These are phyloP conservation scores for Pseudoscleropodium purum DNA, from an alignment of 225 moss, liverwort and hornwort genomes.

Conservation along the genomic window DNA sequence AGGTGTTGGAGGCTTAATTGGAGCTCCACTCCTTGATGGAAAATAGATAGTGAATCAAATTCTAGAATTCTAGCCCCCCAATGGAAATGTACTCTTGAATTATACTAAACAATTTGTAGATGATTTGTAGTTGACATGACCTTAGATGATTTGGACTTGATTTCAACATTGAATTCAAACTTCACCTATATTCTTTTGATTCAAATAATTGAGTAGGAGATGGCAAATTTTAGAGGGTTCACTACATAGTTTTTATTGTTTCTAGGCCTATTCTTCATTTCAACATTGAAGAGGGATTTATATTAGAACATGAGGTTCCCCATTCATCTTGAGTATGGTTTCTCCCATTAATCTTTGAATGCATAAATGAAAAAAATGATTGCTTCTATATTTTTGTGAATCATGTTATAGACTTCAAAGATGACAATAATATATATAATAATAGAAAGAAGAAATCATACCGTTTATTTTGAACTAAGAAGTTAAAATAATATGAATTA, in stretches of 20 bases:
- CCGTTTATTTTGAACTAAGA: too few species aligned
- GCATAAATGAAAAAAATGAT: neutral
- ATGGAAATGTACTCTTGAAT: too few species aligned
- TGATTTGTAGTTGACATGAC: neutral
- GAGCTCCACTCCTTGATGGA: too few species aligned
- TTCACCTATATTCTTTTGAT: neutral
- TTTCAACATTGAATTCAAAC: neutral
- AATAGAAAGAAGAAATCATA: too few species aligned
- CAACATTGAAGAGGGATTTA: neutral
- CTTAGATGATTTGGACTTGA: neutral
- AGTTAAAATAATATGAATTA: too few species aligned
- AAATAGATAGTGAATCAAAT: too few species aligned
- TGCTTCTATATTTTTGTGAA: neutral
- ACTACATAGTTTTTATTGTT: neutral
- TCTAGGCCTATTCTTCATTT: neutral
- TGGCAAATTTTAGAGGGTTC: neutral
- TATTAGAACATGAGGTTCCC: neutral
- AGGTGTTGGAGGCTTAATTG: too few species aligned
- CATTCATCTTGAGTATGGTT: neutral
- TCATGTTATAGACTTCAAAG: neutral
- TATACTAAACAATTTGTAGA: too few species aligned
- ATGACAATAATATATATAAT: neutral
- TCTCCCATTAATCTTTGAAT: neutral
- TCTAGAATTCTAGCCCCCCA: too few species aligned
- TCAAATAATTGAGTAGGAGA: neutral